phyloP scores from a whole-genome alignment of 2,329 filamentous ascomycete genomes.

The Atkinsonella hypoxylon region DNA sequence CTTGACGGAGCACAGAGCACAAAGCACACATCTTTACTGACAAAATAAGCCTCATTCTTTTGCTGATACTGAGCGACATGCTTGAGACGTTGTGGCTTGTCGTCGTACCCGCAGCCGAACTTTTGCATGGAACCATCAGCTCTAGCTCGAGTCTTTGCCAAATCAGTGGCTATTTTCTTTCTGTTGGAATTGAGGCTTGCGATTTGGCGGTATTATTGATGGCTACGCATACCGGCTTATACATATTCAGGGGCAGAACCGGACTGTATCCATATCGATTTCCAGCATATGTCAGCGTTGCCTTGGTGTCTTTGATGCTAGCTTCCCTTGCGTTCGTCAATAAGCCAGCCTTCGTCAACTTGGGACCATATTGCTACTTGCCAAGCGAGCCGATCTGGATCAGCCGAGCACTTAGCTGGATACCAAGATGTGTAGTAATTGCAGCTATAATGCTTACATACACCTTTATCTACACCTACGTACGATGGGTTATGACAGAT shows the following conservation, averaged over 20 bases:
- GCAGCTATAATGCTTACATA: constrained; percentile 52
- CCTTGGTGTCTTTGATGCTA: constrained; percentile 46
- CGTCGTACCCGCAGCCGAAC: constrained; percentile 48
- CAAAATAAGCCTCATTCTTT: constrained; percentile 51
- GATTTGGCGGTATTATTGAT: constrained; percentile 64
- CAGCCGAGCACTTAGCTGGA: constrained; percentile 55
- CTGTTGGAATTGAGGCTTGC: constrained; percentile 55
- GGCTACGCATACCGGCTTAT: constrained; percentile 59
- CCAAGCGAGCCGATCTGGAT: constrained; percentile 58
- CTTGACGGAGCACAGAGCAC: background rate
- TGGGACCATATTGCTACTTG: constrained; percentile 59
- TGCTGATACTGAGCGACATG: constrained; percentile 61
- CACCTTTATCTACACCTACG: constrained; percentile 57
- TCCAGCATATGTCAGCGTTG: constrained; percentile 44
- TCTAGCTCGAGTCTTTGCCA: constrained; percentile 51
- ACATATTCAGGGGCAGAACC: constrained; percentile 52
- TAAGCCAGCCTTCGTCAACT: constrained; percentile 43
- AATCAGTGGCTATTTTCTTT: constrained; percentile 54
- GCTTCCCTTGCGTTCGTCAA: constrained; percentile 53
- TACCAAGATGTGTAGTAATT: constrained; percentile 61
- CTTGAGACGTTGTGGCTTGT: constrained; percentile 59
- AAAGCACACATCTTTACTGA: background rate
- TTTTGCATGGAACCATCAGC: constrained; percentile 37
- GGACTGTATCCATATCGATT: constrained; percentile 58
- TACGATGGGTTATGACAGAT: constrained; percentile 33